Evolutionary conservation across 2,329 filamentous ascomycete species (phyloP).

Genomic region (Colletotrichum tanaceti): DNA sequence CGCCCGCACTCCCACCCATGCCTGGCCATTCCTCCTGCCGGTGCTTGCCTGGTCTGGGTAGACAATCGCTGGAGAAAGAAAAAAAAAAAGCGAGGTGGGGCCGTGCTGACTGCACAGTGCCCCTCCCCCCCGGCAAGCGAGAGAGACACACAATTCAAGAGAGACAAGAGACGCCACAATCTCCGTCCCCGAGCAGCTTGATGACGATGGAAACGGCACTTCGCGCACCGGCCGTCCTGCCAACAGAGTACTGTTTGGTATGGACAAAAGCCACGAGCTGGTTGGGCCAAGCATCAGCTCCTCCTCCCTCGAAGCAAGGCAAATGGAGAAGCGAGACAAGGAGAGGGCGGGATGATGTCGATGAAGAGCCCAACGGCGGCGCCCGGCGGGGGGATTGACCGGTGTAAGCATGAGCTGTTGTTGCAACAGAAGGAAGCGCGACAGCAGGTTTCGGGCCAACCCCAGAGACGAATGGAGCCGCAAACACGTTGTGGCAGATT

Average conservation of each 20-base stretch:
- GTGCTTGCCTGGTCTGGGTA: neutral
- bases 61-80: neutral
- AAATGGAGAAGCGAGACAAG: slow-evolving; percentile 4
- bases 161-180: slow-evolving; percentile 39
- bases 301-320: neutral
- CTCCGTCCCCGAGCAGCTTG: slow-evolving; percentile 36
- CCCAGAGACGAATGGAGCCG: slow-evolving; percentile 19
- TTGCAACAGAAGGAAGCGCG: neutral
- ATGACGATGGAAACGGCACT: slow-evolving; percentile 36
- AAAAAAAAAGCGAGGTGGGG: neutral
- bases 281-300: neutral
- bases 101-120: slow-evolving; percentile 29
- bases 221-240: slow-evolving; percentile 20
- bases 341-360: neutral
- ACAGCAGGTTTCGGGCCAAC: neutral
- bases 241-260: slow-evolving; percentile 14
- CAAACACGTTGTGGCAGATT: slow-evolving; percentile 8
- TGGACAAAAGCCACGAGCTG: neutral
- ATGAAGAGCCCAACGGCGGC: slow-evolving; percentile 30
- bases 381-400: slow-evolving; percentile 2
- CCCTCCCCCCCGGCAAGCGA: neutral
- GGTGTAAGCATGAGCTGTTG: slow-evolving; percentile 6
- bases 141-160: neutral
- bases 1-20: neutral
- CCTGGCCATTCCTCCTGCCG: slow-evolving; percentile 4